Evolutionary conservation across 139 green algal species (phyloP), one percentile per base, ranked within the genome.

Genomic region (Tetradesmus lagerheimii): DNA sequence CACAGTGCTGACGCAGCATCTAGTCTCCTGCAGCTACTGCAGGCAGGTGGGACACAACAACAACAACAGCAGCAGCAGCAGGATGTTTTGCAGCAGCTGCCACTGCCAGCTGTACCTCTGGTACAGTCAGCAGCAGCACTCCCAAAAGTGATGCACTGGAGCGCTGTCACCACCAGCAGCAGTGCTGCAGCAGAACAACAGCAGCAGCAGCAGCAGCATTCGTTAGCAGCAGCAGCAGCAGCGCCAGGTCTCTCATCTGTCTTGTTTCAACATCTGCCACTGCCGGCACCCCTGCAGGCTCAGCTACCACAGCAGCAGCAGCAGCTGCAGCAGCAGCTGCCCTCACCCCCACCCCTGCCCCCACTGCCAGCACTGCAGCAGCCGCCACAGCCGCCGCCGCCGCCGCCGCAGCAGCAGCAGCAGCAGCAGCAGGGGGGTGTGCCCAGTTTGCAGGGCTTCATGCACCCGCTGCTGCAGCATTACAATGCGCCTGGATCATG

Each of bases 401-500:
- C 35, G 71, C n/a, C 14, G n/a, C 39, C 53, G 47, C 43, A 74
- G 45, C 45, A 86, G 14, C 57, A 71, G 57, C 57, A 71, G 76
- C 35, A 45, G 35, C n/a, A 84, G 53, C 43, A 74, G 45, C 45
- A 86, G n/a, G 57, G 57, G n/a, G 57, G 20, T n/a, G 8, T 71
- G 23, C 57, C 57, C 8, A 71, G 57, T 18, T 71, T 71, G 57
- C 57, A 71, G 57, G 57, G 57, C 57, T 87, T 45, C 37, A 87
- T 87, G 50, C 81, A 87, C 38, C 81, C 81, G 4, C 35, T 87
- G 34, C 35, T 87, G 81, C 81, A 87, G 53, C 81, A 87, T 18
- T 77, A 77, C 25, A 75, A 86, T 50, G 47, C 47, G 12, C n/a
- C 43, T 35, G 64, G 57, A 4, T 71, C 57, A 6, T 23, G 57